Evolutionary conservation across 2,329 filamentous ascomycete species (phyloP), one percentile per base, ranked within the genome.

Genomic region (Monosporascus sp.): DNA sequence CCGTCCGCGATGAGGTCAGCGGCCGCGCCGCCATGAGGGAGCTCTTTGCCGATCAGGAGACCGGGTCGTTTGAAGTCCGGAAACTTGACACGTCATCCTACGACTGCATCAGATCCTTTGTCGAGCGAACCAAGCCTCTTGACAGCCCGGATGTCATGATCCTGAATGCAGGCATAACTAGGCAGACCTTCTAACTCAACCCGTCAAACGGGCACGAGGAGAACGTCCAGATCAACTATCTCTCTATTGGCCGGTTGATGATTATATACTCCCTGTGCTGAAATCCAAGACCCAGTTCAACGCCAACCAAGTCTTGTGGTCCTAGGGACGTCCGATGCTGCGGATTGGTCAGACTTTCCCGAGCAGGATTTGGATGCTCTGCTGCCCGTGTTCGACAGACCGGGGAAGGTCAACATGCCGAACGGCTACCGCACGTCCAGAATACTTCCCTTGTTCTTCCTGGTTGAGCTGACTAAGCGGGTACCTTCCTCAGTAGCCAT

Each of bases 211-310:
- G 19, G 3, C 64, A 70, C 1, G 79, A 82, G 57, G 65, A 66
- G 31, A 73, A 68, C 3, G 60, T 82, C 41, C 78, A 78, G 0
- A 71, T 77, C 44, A 82, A 83, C 55, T 78, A 79, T 19, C 68
- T 82, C 53, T 75, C 70, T 20, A 81, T 76, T 0, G 70, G 77
- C 7, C 63, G 82, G 1, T 65, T 82, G 1, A 70, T 70, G 0
- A 60, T 79, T 1, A 64, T 79, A 0, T 81, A 3, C 60, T 82
- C 0, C 78, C 77, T 0, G 72, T 74, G 31, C 65, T 81, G 2
- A 72, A 73, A 51, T 64, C 72, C 9, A 72, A 53, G 44, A 51
- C 52, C 3, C 44, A 19, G 24, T 8, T n/a, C 7, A 14, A 11
- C 14, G 8, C 27, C 44, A 8, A 44, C 58, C 35, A 58, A 37